Evolutionary conservation across 2,329 filamentous ascomycete genomes (phyloP).

Genomic region (Pleurostoma richardsiae): DNA sequence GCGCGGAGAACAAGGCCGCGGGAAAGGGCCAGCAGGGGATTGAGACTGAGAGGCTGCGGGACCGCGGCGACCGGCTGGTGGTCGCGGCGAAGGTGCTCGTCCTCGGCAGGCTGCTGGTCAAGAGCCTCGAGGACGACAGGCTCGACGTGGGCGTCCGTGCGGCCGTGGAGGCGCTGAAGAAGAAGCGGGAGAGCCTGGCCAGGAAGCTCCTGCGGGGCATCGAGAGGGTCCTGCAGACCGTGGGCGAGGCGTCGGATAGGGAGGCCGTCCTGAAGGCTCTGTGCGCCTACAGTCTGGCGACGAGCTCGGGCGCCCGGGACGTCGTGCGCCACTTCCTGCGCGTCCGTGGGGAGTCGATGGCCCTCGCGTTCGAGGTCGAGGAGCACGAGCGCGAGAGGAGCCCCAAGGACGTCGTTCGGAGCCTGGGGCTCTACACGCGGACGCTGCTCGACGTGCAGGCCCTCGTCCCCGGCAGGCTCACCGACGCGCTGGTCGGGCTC

Average conservation of each 20-base stretch:
- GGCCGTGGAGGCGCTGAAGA: conserved; percentile 56
- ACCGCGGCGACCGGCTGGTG: conserved; percentile 46
- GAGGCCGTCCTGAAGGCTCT: conserved; percentile 65
- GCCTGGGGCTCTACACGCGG: conserved; percentile 67
- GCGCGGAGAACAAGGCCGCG: conserved; percentile 12
- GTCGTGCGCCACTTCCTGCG: conserved; percentile 74
- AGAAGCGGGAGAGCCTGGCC: conserved; percentile 57
- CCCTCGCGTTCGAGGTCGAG: conserved; percentile 49
- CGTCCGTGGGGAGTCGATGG: conserved; percentile 65
- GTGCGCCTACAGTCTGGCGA: conserved; percentile 76
- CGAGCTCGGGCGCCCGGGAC: conserved; percentile 74
- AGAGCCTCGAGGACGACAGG: conserved; percentile 56
- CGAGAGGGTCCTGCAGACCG: conserved; percentile 61
- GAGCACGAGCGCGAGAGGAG: conserved; percentile 33
- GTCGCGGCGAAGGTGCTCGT: conserved; percentile 68
- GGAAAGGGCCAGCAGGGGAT: conserved; percentile 17
- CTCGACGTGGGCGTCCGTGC: conserved; percentile 24
- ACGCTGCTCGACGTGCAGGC: conserved; percentile 75
- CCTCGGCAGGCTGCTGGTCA: conserved; percentile 69
- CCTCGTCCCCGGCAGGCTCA: conserved; percentile 67
- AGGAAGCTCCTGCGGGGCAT: conserved; percentile 62
- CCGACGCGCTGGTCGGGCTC: conserved; percentile 62
- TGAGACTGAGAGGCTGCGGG: conserved; percentile 8
- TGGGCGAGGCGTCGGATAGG: conserved; percentile 44
- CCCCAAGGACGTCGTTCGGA: conserved; percentile 50